A percentile compares a stretch with the other conserved stretches of the same genome.
Conservation (phyloP, 2,329 filamentous ascomycete genomes). For the Neofusicoccum laricinum region DNA sequence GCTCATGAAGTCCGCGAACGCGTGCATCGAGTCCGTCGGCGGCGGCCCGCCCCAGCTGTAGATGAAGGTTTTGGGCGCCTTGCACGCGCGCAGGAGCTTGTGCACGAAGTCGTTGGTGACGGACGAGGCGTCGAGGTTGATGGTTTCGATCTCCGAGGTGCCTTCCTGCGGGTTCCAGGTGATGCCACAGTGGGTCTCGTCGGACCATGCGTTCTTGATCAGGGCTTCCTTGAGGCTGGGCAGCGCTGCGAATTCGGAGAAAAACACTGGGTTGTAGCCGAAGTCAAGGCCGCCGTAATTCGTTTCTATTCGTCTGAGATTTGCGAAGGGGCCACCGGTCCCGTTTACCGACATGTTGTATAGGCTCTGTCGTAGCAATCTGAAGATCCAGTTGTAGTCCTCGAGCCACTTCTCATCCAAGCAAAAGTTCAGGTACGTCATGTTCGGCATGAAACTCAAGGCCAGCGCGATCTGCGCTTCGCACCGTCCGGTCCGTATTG, state of each 20-base stretch:
- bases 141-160: neutral
- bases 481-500: neutral
- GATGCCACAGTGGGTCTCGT: neutral
- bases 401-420: neutral
- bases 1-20: neutral
- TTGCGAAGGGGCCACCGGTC: neutral
- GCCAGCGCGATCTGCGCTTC: neutral
- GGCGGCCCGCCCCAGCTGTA: conserved; percentile 7
- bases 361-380: neutral
- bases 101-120: neutral
- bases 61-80: neutral
- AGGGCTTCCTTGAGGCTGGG: neutral
- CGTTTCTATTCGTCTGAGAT: neutral
- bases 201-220: neutral
- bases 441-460: neutral
- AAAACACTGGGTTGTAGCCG: conserved; percentile 1
- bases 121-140: conserved; percentile 5
- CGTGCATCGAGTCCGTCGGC: neutral
- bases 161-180: neutral
- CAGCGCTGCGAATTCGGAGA: neutral
- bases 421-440: neutral
- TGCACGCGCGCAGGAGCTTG: neutral
- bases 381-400: conserved; percentile 2
- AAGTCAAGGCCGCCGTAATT: neutral
- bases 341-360: neutral